Base-by-base conservation (phyloP, 192 early-diverging fungal species). In the Entomortierella chlamydospora region DNA sequence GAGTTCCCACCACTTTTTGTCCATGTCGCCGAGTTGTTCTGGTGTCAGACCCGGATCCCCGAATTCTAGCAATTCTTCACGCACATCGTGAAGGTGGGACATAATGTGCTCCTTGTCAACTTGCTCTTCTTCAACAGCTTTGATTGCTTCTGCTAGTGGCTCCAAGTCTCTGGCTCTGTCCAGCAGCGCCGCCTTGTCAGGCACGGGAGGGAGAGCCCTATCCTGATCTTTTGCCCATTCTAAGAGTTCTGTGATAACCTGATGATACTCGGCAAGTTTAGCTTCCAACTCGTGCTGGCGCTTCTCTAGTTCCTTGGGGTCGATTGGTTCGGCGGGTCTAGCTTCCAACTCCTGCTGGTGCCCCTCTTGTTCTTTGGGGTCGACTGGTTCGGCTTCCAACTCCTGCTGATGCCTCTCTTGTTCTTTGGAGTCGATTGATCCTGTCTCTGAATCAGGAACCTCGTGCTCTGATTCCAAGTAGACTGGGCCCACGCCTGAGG, bases 61-160 rank as follows among this genome's bases (percentile, higher is more conserved):
- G 39, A 30, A 70, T 20, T 78, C 74, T 12, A 78, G 61, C 6
- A 78, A 53, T 25, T 78, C 74, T 25, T 78, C 74, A 33, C 74
- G 74, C 33, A 78, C 74, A 49, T 78, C 74, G 55, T 78, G 74
- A 1, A 78, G 61, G 47, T 78, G 66, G 1, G 74, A 78, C 74
- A 78, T 78, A 49, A 64, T 9, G 39, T 78, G 59, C 30, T 78
- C 74, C 50, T 78, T 78, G 61, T 70, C 22, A 4, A 67, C 61
- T 26, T 70, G 74, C 34, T 61, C 74, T 37, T 78, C 74, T 43
- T 78, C 74, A 8, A 78, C 45, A 7, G 49, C n/a, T 54, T 78
- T 78, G 61, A 78, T 64, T 7, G 55, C 45, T 7, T 78, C 67
- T 20, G 43, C 52, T 11, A 78, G 49, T 17, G 74, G 74, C 22